Evolutionary conservation across 108 stramenopile genomes (phyloP).

Genomic region (Skeletonema costatum): DNA sequence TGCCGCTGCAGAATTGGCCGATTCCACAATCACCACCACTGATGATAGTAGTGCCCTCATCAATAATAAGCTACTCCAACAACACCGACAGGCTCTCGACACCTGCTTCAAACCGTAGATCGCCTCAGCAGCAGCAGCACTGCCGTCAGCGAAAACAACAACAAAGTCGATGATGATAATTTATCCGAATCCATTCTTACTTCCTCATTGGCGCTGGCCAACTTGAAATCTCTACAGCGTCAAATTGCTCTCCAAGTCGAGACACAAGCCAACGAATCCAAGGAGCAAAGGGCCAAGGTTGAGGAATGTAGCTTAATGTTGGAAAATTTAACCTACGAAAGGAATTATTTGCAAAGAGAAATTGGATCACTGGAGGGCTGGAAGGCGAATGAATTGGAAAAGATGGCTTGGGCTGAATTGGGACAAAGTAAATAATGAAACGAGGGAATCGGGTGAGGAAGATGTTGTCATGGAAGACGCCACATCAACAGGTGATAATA

Average conservation of each 20-base stretch:
- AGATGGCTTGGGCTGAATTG: constrained; percentile 41
- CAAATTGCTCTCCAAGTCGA: constrained; percentile 36
- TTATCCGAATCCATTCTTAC: constrained; percentile 9
- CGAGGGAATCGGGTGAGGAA: not conserved
- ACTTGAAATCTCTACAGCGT: constrained; percentile 44
- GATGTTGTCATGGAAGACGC: constrained; percentile 7
- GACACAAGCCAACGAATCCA: constrained; percentile 10
- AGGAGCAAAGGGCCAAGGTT: constrained; percentile 17
- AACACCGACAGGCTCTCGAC: constrained; percentile 6
- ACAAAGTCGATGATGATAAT: not conserved
- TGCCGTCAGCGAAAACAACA: not conserved
- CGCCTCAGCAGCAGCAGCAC: not conserved
- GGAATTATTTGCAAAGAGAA: constrained; percentile 35
- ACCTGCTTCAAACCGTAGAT: not conserved
- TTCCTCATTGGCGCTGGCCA: constrained; percentile 21
- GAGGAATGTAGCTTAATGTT: constrained; percentile 30
- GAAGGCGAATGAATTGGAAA: constrained; percentile 33
- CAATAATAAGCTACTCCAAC: constrained; percentile 1
- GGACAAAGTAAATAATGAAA: not conserved
- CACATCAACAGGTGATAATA: not conserved
- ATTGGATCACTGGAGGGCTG: constrained; percentile 16
- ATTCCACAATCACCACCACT: not conserved
- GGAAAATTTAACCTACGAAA: constrained; percentile 47
- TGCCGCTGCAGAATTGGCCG: not conserved
- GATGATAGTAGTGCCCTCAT: not conserved